Evolutionary conservation across 768 basidiomycete genomes (phyloP).

Genomic region (Xerocomus spinulosus): DNA sequence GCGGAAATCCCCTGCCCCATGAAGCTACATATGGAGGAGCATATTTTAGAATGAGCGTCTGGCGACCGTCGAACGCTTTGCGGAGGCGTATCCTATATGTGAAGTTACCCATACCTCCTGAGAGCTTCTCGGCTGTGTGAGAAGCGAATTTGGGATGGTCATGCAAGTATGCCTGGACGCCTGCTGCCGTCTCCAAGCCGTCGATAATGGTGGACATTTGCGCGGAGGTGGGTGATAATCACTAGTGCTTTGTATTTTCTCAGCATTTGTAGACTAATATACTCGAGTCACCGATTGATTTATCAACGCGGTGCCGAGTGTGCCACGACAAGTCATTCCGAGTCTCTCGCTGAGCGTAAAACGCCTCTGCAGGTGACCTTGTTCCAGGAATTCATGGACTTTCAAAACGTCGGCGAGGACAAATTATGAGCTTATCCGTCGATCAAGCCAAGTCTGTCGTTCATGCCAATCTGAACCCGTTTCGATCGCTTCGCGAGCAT

Average conservation of each 20-base stretch:
- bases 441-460: no score
- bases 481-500: no score
- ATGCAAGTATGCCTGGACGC: constrained; percentile 41
- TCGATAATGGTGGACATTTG: constrained; percentile 14
- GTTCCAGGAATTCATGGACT: no score
- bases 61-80: constrained; percentile 36
- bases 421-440: no score
- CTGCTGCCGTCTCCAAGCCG: constrained; percentile 29
- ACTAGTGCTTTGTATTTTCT: neutral
- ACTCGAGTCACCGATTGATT: constrained; percentile 10
- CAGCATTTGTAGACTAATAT: neutral
- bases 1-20: constrained; percentile 19
- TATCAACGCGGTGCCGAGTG: neutral
- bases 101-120: constrained; percentile 55
- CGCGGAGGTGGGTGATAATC: neutral
- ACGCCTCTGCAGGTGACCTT: no score
- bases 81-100: constrained; percentile 49
- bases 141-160: constrained; percentile 44
- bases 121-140: constrained; percentile 35
- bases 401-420: no score
- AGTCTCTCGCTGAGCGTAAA: no score
- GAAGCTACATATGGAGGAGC: constrained; percentile 40
- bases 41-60: constrained; percentile 58
- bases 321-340: neutral
- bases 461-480: no score